Evolutionary conservation across 179 eudicot genomes (phyloP).

Genomic region (Monotropa hypopitys): DNA sequence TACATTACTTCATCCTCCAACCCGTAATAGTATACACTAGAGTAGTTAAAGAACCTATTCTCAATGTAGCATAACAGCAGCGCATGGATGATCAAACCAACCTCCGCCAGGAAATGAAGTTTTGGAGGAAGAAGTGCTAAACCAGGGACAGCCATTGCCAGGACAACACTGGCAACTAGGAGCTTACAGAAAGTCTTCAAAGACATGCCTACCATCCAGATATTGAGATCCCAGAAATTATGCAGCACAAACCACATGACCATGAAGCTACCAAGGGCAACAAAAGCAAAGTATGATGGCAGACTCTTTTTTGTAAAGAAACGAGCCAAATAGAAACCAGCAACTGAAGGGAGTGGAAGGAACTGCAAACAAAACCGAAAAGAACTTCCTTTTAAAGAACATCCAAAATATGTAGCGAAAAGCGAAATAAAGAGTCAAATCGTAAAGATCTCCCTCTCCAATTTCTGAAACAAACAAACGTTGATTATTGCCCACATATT

Average conservation of each 20-base stretch:
- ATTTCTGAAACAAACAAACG: not conserved
- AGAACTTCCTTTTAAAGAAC: slow-evolving; percentile 4
- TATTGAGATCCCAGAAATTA: slow-evolving; percentile 91
- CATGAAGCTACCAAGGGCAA: slow-evolving; percentile 82
- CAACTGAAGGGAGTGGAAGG: slow-evolving; percentile 74
- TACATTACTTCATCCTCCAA: slow-evolving; percentile 92
- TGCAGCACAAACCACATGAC: slow-evolving; percentile 88
- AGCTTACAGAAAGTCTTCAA: slow-evolving; percentile 85
- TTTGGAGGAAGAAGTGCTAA: slow-evolving; percentile 74
- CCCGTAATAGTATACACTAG: slow-evolving; percentile 77
- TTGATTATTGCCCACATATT: not conserved
- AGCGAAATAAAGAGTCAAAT: not conserved
- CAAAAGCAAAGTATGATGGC: slow-evolving; percentile 78
- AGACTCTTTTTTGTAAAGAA: slow-evolving; percentile 76
- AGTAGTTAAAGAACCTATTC: slow-evolving; percentile 70
- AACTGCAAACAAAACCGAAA: slow-evolving; percentile 42
- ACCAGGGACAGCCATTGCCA: slow-evolving; percentile 89
- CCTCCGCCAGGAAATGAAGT: slow-evolving; percentile 57
- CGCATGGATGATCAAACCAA: slow-evolving; percentile 70
- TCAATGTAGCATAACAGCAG: slow-evolving; percentile 84
- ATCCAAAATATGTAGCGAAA: not conserved
- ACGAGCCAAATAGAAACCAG: slow-evolving; percentile 87
- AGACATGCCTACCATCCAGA: slow-evolving; percentile 98
- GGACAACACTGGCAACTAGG: slow-evolving; percentile 61
- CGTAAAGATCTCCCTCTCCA: not conserved